Base-by-base conservation (phyloP, 2,329 filamentous ascomycete genomes). In the Exophiala lecanii-corni region DNA sequence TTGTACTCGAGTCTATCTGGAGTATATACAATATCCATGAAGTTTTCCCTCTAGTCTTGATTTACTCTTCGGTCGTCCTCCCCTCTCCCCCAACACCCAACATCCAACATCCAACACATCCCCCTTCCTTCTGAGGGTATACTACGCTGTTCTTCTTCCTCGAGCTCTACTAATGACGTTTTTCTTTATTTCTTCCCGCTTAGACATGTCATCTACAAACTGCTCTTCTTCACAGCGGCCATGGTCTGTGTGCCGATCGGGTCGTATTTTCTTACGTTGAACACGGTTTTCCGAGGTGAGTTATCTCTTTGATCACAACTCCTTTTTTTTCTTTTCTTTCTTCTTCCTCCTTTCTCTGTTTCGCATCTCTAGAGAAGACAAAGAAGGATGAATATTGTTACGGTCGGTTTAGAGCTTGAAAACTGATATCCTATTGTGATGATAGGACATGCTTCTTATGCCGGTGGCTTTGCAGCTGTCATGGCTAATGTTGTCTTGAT, bases 401-500 rank as follows among this genome's bases (percentile, higher is more conserved):
- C n/a, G n/a, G n/a, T n/a, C n/a, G n/a, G n/a, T n/a, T n/a, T n/a
- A 7, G 18, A 26, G 13, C n/a, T 16, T 1, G 19, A 19, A 10
- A 19, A 18, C 38, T 25, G 36, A 43, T 16, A 15, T 25, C 7
- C 9, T 18, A 9, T 16, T 13, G 7, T 26, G n/a, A n/a, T n/a
- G n/a, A 36, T 44, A 94, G 91, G 89, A 55, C 95, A 95, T 65
- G 78, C 88, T 10, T 94, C 89, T 2, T 91, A 81, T 57, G 88
- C 89, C 3, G 92, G 89, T 10, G 89, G 80, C 1, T 71, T 85
- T 23, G 92, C 92, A 1, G 92, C 92, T 15, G 68, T 97, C 38
- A 81, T 94, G 63, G 92, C 92, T 9, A 98, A 98, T 57, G 77
- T 94, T 2, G 88, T 98, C 3, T 71, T 98, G 38, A 77, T 97